These are phyloP conservation scores for Arctium minus DNA, from an alignment of 129 eudicot species.

Conservation along the genomic window DNA sequence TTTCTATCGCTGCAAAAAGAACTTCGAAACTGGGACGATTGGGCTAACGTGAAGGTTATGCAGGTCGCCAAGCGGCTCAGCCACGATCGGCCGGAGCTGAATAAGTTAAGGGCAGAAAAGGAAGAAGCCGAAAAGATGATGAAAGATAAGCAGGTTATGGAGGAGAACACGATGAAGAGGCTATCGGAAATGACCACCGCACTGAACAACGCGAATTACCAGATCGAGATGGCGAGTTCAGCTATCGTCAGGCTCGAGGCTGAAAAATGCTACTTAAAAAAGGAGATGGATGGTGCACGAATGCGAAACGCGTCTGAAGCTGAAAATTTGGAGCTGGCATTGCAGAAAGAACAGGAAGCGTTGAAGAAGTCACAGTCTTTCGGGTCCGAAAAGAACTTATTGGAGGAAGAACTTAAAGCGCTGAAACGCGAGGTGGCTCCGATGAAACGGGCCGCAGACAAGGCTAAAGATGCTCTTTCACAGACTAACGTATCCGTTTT, in stretches of 20 bases:
- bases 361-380: slow-evolving; percentile 28
- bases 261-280: slow-evolving; percentile 36
- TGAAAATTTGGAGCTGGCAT: slow-evolving; percentile 30
- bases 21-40: slow-evolving; percentile 44
- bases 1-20: slow-evolving; percentile 36
- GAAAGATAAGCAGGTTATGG: slow-evolving; percentile 39
- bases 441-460: slow-evolving; percentile 21
- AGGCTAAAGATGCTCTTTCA: slow-evolving; percentile 35
- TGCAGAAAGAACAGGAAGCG: slow-evolving; percentile 39
- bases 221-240: slow-evolving; percentile 36
- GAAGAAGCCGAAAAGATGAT: slow-evolving; percentile 41
- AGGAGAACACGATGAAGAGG: slow-evolving; percentile 44
- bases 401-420: slow-evolving; percentile 38
- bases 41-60: slow-evolving; percentile 63
- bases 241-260: slow-evolving; percentile 36
- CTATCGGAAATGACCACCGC: slow-evolving; percentile 54
- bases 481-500: slow-evolving; percentile 43
- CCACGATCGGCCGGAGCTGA: slow-evolving; percentile 51
- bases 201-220: slow-evolving; percentile 27
- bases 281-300: slow-evolving; percentile 34
- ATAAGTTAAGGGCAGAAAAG: slow-evolving; percentile 49
- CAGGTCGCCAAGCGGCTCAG: slow-evolving; percentile 55
- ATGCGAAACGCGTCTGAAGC: slow-evolving; percentile 15
- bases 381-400: slow-evolving; percentile 32
- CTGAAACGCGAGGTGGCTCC: slow-evolving; percentile 22